A percentile compares a stretch with the other conserved stretches of the same genome.
phyloP scores from a whole-genome alignment of 176 grass and related monocot genomes.

The Poa annua region DNA sequence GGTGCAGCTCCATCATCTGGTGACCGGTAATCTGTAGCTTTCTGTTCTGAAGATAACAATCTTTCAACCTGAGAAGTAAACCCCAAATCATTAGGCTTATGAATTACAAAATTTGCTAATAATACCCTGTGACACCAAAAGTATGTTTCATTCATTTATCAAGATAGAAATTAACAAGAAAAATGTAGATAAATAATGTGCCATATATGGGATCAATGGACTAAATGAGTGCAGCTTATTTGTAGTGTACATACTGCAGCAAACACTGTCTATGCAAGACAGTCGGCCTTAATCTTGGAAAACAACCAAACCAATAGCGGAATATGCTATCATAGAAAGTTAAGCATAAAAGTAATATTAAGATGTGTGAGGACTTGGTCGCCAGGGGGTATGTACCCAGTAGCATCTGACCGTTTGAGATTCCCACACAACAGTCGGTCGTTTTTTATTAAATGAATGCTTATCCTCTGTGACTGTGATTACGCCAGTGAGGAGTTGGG shows the following conservation, averaged over 20 bases:
- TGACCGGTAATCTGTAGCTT: conserved; percentile 86
- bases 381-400: no score
- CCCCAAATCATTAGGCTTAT: conserved; percentile 28
- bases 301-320: background rate
- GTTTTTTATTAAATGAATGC: background rate
- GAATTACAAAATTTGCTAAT: conserved; percentile 19
- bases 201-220: background rate
- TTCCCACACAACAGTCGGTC: background rate
- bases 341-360: background rate
- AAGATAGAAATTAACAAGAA: conserved; percentile 19
- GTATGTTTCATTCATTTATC: conserved; percentile 2
- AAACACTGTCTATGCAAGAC: background rate
- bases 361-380: no score
- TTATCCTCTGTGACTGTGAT: no score
- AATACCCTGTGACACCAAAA: conserved; percentile 13
- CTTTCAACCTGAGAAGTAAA: conserved; percentile 77
- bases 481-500: no score
- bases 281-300: background rate
- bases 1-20: conserved; percentile 94
- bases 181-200: conserved; percentile 21
- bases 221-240: background rate
- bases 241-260: background rate
- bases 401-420: no score
- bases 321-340: background rate
- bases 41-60: conserved; percentile 94